phyloP scores from a whole-genome alignment of 768 basidiomycete genomes.

The Phaffia tasmanica region DNA sequence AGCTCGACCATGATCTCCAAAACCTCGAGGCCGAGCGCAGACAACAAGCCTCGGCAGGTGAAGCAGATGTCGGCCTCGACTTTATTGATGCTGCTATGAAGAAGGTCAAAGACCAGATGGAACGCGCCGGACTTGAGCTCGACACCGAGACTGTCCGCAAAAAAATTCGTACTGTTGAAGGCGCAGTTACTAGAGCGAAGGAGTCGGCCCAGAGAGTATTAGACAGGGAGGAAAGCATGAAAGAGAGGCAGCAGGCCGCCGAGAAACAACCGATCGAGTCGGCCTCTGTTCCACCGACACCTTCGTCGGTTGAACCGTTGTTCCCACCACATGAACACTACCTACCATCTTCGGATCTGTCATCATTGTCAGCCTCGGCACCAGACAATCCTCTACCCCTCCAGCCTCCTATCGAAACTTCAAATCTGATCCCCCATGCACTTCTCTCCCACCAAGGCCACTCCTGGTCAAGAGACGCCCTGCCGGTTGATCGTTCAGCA shows the following conservation, averaged over 20 bases:
- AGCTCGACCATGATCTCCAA: conserved; percentile 60
- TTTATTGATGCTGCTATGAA: conserved; percentile 71
- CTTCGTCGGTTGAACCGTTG: no score
- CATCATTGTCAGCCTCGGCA: background rate
- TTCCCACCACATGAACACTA: no score
- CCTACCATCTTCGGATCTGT: background rate
- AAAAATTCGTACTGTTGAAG: conserved; percentile 9
- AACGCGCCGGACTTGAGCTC: conserved; percentile 57
- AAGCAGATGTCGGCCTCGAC: conserved; percentile 55
- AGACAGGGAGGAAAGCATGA: conserved; percentile 27
- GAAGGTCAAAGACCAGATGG: conserved; percentile 68
- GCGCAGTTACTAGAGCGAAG: conserved; percentile 31
- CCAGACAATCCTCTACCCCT: conserved; percentile 1
- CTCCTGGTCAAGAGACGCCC: conserved; percentile 9
- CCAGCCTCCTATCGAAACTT: no score
- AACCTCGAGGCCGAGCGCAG: conserved; percentile 62
- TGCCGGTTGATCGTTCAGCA: conserved; percentile 12
- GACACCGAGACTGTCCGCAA: conserved; percentile 45
- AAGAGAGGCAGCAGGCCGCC: conserved; percentile 17
- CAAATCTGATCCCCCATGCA: background rate
- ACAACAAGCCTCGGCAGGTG: conserved; percentile 53
- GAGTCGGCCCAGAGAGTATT: conserved; percentile 46
- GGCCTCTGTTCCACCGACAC: conserved; percentile 3
- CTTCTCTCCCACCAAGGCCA: conserved; percentile 26
- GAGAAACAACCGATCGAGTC: background rate